Percentiles rank a stretch among this genome's conserved stretches.
Evolutionary conservation across 768 basidiomycete genomes (phyloP).

Genomic region (Mycena vulgaris): DNA sequence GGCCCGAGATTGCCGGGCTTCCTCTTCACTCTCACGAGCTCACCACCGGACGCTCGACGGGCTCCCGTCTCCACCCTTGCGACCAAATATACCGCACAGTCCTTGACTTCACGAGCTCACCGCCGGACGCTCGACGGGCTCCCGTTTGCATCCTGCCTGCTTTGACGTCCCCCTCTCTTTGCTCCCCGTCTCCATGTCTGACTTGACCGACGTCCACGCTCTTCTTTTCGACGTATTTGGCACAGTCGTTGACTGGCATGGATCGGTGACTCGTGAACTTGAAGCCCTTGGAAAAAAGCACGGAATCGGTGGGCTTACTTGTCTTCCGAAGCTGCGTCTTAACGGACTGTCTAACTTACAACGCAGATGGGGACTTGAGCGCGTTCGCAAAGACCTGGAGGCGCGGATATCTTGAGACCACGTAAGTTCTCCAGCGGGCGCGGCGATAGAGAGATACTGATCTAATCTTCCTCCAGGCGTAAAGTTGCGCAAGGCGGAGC

Average conservation of each 20-base stretch:
- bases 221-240: constrained; percentile 67
- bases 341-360: too few relatives aligned
- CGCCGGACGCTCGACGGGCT: too few relatives aligned
- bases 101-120: too few relatives aligned
- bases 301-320: constrained; percentile 43
- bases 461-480: constrained; percentile 47
- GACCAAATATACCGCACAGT: too few relatives aligned
- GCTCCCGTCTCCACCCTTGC: too few relatives aligned
- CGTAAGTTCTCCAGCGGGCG: constrained; percentile 55
- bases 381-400: constrained; percentile 74
- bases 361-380: constrained; percentile 56
- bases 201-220: constrained; percentile 51
- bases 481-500: constrained; percentile 60
- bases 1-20: too few relatives aligned
- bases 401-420: constrained; percentile 61
- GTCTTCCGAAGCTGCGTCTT: background rate
- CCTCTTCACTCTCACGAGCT: too few relatives aligned
- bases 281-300: constrained; percentile 47
- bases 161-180: too few relatives aligned
- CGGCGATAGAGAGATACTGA: background rate
- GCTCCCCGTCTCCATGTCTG: constrained; percentile 1
- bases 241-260: constrained; percentile 65
- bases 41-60: too few relatives aligned
- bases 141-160: too few relatives aligned
- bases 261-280: constrained; percentile 51